Evolutionary conservation across 108 stramenopile species (phyloP).

Genomic region (Schizochytrium sp.): DNA sequence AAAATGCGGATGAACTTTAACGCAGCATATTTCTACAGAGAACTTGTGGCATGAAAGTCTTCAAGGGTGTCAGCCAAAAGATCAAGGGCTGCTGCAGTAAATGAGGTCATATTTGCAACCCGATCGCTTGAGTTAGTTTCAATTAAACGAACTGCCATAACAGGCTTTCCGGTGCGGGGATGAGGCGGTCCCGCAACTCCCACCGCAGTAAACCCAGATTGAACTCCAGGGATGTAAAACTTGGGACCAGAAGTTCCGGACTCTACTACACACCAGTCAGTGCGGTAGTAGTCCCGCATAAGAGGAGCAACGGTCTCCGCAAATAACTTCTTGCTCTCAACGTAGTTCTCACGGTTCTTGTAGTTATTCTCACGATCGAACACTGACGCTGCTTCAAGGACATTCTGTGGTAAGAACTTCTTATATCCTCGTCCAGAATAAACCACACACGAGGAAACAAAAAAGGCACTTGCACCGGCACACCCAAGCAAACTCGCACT

Average conservation of each 20-base stretch:
- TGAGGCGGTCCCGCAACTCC: constrained; percentile 29
- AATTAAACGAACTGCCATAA: not conserved
- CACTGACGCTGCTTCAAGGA: constrained; percentile 17
- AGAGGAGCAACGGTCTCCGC: constrained; percentile 1
- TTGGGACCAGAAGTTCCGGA: constrained; percentile 33
- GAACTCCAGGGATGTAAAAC: constrained; percentile 25
- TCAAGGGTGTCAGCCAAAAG: constrained; percentile 22
- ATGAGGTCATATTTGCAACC: constrained; percentile 10
- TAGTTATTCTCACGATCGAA: constrained; percentile 31
- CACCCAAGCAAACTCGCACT: constrained; percentile 1
- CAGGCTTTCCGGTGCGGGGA: constrained; percentile 32
- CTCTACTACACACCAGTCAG: constrained; percentile 31
- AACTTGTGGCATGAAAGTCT: not conserved
- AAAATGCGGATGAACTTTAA: not conserved
- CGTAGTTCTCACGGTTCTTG: constrained; percentile 25
- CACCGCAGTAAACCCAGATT: not conserved
- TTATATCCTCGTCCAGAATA: constrained; percentile 30
- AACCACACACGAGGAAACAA: constrained; percentile 15
- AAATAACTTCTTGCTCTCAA: constrained; percentile 28
- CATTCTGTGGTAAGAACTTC: constrained; percentile 39
- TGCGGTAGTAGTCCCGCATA: constrained; percentile 23
- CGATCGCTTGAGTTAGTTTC: constrained; percentile 21
- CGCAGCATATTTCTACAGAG: not conserved
- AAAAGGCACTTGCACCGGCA: constrained; percentile 21
- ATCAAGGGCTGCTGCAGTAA: not conserved